Evolutionary conservation across 306 rosid species (phyloP), one percentile per base, ranked within the genome.

Genomic region (Lotus japonicus): DNA sequence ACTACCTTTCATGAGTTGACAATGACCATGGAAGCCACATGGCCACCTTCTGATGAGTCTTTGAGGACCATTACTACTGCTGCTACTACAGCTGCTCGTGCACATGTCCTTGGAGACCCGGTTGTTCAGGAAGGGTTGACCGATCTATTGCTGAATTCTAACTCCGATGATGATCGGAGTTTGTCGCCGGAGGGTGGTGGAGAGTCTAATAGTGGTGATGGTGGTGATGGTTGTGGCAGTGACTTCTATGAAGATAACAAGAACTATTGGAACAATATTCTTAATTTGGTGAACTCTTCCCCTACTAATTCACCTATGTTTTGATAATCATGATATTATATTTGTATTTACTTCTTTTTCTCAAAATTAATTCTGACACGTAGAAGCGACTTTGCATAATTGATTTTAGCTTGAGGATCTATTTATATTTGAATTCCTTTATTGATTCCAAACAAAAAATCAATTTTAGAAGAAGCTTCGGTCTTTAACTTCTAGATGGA

Each of bases 251-350:
- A 84, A 74, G 96, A 92, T 65, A 88, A 78, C 67, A 86, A 89
- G 81, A 86, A 80, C 64, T 89, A 92, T 13, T 92, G 98, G 98
- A 83, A 80, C 46, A 82, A 80, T 53, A 92, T 92, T 82, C 87
- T 92, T 35, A 80, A 92, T 84, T 82, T 84, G 83, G 95, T 92
- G 46, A 84, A 92, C 55, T 86, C 92, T 72, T 75, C 98, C 0
- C 92, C 98, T n/a, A n/a, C n/a, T 43, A 83, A 80, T 78, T 87
- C 96, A 4, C 85, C 97, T 6, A 71, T 86, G 68, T 88, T 92
- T 58, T 92, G 21, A 79, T n/a, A 21, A 79, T 9, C 7, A 31
- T 31, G 36, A 31, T 31, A 5, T n/a, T n/a, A n/a, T n/a, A n/a
- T n/a, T n/a, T n/a, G n/a, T n/a, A n/a, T n/a, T n/a, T n/a, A n/a